Base-by-base conservation (phyloP, 192 early-diverging fungal species). In the Rhizoclosmatium globosum region DNA sequence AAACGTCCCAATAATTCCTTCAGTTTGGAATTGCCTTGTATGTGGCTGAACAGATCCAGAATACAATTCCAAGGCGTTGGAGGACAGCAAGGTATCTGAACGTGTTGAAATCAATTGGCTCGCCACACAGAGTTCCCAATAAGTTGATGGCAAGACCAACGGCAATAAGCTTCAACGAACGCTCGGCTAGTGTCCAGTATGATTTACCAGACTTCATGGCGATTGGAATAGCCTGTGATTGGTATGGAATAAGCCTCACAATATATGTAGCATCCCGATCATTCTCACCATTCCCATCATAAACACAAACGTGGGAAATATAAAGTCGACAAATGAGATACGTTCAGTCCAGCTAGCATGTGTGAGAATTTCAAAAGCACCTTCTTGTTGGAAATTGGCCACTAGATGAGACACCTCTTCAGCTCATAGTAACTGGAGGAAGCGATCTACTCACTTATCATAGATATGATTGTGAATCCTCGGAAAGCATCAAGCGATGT, bases 281-380 rank as follows among this genome's bases (percentile, higher is more conserved):
- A 53, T 53, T 13, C 17, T 53, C 50, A 53, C n/a, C 50, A 53
- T 59, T 43, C 89, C 89, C 50, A 83, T 82, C 60, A 90, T 85
- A 59, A 90, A 90, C 3, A 91, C 48, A 45, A 91, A 90, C 44
- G 80, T 81, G 2, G 89, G 89, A 83, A 89, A 91, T 2, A 91
- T 85, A 59, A 82, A 71, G 60, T 91, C 87, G 56, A 84, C 83
- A 39, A 69, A 39, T 62, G 83, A 68, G 81, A 81, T 82, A 31
- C 31, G 50, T 3, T 87, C 89, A 48, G 87, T 84, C 88, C 88
- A 87, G 0, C 68, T 50, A 1, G 67, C 76, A 45, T 87, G 86
- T 1, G 39, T 66, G 3, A 90, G 73, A 56, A 79, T 62, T 2
- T 41, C 41, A 48, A 79, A 89, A 0, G 80, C 82, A 23, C 70